Base-by-base conservation (phyloP, 1,284 basidiomycete genomes). In the Trichosporon sp. region DNA sequence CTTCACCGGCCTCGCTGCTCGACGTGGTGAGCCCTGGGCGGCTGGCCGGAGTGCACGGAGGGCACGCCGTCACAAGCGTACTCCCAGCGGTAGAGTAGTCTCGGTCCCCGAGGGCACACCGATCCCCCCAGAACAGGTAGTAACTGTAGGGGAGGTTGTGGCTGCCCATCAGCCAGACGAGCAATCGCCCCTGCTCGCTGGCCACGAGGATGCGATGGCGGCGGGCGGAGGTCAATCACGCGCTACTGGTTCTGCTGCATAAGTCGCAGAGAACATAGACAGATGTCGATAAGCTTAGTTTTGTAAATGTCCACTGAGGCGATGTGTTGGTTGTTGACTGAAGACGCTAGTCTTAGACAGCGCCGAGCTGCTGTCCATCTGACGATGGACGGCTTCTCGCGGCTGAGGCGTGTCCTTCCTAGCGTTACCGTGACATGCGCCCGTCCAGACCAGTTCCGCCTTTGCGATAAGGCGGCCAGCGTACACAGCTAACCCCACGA, bases 11-110 rank as follows among this genome's bases (percentile, higher is more conserved):
- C 56, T 78, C n/a, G 74, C 78, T n/a, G 79, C 79, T 19, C 70
- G 78, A 32, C 74, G 75, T 31, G 79, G 79, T 19, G 72, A 77
- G 66, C 72, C 73, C 23, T 81, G 79, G 79, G 79, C 79, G 3
- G 79, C 76, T 1, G 79, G 79, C 8, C 74, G 74, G 56, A 77
- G 76, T 2, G 78, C 76, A 1, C 64, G 71, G 9, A 69, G 73
- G 60, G 73, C 75, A 1, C 69, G 73, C 10, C 66, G 74, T 60
- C 78, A 81, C 63, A 71, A 75, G 29, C 71, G 79, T 29, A 80
- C 79, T 1, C 71, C 74, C 21, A 78, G 76, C 1, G 79, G 79
- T 8, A 65, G 73, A 21, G 77, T 80, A 40, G 73, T 80, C 3
- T 60, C 73, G 7, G 77, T 80, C 5, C 78, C 78, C 0, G 71